Conservation (phyloP, 176 grass and related monocot species). For the Elymus sibiricus region DNA sequence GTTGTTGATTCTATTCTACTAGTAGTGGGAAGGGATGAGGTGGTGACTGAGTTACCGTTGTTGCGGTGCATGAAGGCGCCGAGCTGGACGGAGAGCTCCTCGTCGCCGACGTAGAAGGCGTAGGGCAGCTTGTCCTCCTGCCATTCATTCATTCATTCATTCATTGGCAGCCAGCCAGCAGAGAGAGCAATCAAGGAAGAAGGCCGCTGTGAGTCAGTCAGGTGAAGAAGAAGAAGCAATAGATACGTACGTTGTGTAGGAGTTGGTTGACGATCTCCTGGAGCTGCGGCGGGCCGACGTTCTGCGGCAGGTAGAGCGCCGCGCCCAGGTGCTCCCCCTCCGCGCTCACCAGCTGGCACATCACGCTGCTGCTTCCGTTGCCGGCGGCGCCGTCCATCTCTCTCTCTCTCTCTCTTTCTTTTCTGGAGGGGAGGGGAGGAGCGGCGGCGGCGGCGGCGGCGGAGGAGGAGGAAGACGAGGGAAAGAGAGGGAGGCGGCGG, state of each 20-base stretch:
- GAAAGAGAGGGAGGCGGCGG: too few relatives aligned
- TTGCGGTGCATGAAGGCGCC: conserved; percentile 73
- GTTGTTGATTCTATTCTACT: background rate
- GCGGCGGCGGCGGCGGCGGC: background rate
- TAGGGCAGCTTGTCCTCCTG: conserved; percentile 91
- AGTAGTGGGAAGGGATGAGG: background rate
- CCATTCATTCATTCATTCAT: too few relatives aligned
- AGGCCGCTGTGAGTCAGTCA: too few relatives aligned
- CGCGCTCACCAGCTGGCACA: conserved; percentile 73
- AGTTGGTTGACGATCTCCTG: conserved; percentile 96
- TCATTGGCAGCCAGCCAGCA: too few relatives aligned
- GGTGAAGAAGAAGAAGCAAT: background rate
- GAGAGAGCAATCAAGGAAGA: background rate
- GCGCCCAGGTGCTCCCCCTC: conserved; percentile 75
- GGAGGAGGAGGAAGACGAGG: too few relatives aligned
- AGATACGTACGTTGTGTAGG: conserved; percentile 57
- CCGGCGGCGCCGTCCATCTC: conserved; percentile 22
- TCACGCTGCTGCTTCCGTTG: conserved; percentile 38
- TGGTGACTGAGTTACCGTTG: conserved; percentile 37
- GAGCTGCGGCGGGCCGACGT: conserved; percentile 71
- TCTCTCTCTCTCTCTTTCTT: background rate
- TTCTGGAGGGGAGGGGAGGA: background rate
- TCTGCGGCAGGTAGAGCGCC: conserved; percentile 80
- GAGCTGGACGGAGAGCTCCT: conserved; percentile 75
- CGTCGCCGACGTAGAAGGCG: conserved; percentile 84